These are phyloP conservation scores for Venturia aucupariae DNA, from an alignment of 2,329 filamentous ascomycete species.

Conservation along the genomic window DNA sequence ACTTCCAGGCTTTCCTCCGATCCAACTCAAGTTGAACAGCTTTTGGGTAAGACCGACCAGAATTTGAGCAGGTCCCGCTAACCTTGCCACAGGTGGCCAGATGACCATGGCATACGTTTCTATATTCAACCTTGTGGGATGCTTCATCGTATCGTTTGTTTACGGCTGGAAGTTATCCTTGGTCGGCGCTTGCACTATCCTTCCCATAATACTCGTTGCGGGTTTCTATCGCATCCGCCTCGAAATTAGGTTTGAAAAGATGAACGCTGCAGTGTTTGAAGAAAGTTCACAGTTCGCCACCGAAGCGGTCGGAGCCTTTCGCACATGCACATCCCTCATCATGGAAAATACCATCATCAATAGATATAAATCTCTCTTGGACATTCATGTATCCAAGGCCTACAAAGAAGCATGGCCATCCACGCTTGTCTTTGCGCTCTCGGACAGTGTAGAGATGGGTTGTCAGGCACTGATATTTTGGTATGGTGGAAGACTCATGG, in stretches of 20 bases:
- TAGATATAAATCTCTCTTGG: conserved; percentile 52
- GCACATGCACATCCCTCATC: conserved; percentile 61
- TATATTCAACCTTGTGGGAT: conserved; percentile 56
- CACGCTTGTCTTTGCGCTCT: conserved; percentile 58
- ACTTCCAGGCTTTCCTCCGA: conserved; percentile 48
- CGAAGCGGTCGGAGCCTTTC: conserved; percentile 64
- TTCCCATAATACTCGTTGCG: conserved; percentile 42
- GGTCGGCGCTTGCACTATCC: conserved; percentile 52
- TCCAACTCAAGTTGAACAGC: conserved; percentile 51
- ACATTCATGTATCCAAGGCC: conserved; percentile 49
- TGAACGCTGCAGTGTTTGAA: conserved; percentile 59
- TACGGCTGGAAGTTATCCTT: conserved; percentile 72
- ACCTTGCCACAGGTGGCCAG: conserved; percentile 44
- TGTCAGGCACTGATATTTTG: conserved; percentile 55
- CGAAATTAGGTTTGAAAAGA: conserved; percentile 58
- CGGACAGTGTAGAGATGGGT: conserved; percentile 56
- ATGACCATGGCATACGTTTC: conserved; percentile 52
- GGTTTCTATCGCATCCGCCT: conserved; percentile 44
- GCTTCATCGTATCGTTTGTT: conserved; percentile 56
- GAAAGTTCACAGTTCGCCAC: conserved; percentile 66
- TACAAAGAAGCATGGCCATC: conserved; percentile 53
- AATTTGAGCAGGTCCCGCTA: not conserved
- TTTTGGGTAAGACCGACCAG: conserved; percentile 22
- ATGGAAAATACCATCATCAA: conserved; percentile 57
- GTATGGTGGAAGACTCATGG: conserved; percentile 36